A percentile compares a stretch with the other conserved stretches of the same genome.
Evolutionary conservation across 164 flowering plant genomes (phyloP).

Genomic region (Berberis thunbergii): DNA sequence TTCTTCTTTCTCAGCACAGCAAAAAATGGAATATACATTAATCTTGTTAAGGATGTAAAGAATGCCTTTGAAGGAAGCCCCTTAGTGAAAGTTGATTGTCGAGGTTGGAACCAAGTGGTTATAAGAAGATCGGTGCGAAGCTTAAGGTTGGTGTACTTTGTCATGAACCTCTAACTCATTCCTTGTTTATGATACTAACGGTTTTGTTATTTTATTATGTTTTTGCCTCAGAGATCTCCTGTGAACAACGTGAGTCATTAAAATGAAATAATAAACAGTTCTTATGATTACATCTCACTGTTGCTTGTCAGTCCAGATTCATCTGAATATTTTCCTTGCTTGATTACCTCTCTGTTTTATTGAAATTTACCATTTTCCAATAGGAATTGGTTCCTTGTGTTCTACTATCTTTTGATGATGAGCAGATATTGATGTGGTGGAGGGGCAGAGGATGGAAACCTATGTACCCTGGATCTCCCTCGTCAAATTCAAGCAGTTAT

Average conservation of each 20-base stretch:
- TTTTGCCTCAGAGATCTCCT: too few species aligned
- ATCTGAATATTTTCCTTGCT: too few species aligned
- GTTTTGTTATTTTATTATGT: too few species aligned
- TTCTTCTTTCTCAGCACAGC: constrained; percentile 34
- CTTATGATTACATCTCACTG: too few species aligned
- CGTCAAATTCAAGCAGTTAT: constrained; percentile 5
- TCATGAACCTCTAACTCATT: neutral
- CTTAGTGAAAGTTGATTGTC: constrained; percentile 77
- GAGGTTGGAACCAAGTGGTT: constrained; percentile 77
- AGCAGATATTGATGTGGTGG: constrained; percentile 94
- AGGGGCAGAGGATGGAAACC: constrained; percentile 85
- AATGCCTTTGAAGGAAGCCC: constrained; percentile 86
- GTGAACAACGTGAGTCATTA: too few species aligned
- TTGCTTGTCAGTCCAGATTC: too few species aligned
- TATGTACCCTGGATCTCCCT: constrained; percentile 31
- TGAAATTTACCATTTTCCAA: too few species aligned
- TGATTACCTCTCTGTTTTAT: too few species aligned
- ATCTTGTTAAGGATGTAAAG: constrained; percentile 75
- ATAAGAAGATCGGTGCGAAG: constrained; percentile 92
- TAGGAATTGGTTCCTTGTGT: constrained; percentile 99
- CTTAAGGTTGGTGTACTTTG: constrained; percentile 54
- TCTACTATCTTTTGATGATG: constrained; percentile 80
- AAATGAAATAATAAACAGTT: too few species aligned
- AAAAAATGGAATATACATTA: constrained; percentile 75
- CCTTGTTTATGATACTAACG: neutral